These are phyloP conservation scores for Pichia sp. DNA, from an alignment of 1,139 yeast species.

Conservation along the genomic window DNA sequence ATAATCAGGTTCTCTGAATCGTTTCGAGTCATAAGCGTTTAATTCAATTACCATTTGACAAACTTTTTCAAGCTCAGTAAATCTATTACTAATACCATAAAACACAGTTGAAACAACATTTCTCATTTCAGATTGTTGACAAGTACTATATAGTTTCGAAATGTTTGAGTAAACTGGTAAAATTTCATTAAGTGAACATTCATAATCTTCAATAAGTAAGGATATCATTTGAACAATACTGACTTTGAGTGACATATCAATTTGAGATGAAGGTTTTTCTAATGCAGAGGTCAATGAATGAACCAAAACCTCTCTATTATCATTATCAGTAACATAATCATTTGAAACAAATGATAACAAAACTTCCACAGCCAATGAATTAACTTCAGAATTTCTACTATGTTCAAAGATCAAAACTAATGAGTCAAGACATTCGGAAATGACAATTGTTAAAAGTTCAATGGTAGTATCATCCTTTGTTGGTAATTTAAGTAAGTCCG, in stretches of 20 bases:
- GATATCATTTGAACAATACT: constrained; percentile 52
- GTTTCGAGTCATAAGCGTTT: constrained; percentile 58
- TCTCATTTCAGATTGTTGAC: constrained; percentile 56
- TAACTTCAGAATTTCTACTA: constrained; percentile 42
- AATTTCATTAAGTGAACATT: constrained; percentile 49
- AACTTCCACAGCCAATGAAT: constrained; percentile 46
- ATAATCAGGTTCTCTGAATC: constrained; percentile 74
- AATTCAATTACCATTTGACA: constrained; percentile 52
- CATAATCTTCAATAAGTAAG: constrained; percentile 33
- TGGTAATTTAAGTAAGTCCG: constrained; percentile 31
- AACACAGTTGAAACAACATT: constrained; percentile 55
- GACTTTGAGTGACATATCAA: constrained; percentile 49
- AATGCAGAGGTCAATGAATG: constrained; percentile 55
- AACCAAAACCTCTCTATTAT: constrained; percentile 50
- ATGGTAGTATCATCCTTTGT: constrained; percentile 38
- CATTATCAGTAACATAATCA: constrained; percentile 51
- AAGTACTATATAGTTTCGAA: constrained; percentile 53
- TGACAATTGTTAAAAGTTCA: constrained; percentile 48
- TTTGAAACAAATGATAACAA: constrained; percentile 53
- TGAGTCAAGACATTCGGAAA: constrained; percentile 46
- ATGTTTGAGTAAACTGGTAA: constrained; percentile 47
- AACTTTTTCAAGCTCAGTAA: constrained; percentile 39
- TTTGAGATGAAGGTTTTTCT: constrained; percentile 52
- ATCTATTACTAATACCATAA: constrained; percentile 49
- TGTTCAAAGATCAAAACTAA: constrained; percentile 45